Evolutionary conservation across 2,329 filamentous ascomycete genomes (phyloP).

Genomic region (Diaporthe vexans): DNA sequence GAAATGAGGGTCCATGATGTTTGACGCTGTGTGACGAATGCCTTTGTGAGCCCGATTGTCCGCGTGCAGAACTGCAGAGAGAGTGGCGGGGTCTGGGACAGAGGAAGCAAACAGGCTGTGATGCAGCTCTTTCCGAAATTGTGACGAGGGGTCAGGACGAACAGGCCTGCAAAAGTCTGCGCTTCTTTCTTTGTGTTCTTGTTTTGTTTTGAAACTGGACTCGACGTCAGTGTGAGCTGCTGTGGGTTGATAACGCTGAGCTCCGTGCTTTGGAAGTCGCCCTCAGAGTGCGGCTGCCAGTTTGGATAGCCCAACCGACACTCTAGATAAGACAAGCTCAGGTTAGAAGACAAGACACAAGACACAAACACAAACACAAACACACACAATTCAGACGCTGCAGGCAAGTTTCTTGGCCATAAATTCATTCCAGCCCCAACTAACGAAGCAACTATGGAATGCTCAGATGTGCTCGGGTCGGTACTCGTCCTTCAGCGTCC

Average conservation of each 20-base stretch:
- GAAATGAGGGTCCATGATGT: neutral
- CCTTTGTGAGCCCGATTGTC: neutral
- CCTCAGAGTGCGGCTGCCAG: conserved; percentile 3
- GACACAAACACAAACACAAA: too few relatives aligned
- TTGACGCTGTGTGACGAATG: neutral
- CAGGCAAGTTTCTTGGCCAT: too few relatives aligned
- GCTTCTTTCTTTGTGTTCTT: neutral
- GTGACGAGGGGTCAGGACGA: neutral
- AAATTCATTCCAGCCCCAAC: neutral
- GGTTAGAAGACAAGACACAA: neutral
- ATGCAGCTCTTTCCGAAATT: neutral
- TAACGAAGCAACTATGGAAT: neutral
- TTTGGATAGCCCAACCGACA: neutral
- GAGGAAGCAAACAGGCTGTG: neutral
- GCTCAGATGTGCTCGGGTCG: conserved; percentile 25
- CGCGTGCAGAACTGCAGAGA: neutral
- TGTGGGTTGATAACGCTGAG: neutral
- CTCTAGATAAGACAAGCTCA: neutral
- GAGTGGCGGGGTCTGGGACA: too few relatives aligned
- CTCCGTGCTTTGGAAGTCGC: neutral
- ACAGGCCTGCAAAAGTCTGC: neutral
- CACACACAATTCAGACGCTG: neutral
- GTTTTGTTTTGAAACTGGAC: conserved; percentile 18
- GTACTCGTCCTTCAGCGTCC: conserved; percentile 37
- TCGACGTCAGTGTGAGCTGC: neutral